Percentiles rank a stretch among this genome's conserved stretches.
These are phyloP conservation scores for Usnea hakonensis DNA, from an alignment of 495 filamentous ascomycete genomes.

Conservation along the genomic window DNA sequence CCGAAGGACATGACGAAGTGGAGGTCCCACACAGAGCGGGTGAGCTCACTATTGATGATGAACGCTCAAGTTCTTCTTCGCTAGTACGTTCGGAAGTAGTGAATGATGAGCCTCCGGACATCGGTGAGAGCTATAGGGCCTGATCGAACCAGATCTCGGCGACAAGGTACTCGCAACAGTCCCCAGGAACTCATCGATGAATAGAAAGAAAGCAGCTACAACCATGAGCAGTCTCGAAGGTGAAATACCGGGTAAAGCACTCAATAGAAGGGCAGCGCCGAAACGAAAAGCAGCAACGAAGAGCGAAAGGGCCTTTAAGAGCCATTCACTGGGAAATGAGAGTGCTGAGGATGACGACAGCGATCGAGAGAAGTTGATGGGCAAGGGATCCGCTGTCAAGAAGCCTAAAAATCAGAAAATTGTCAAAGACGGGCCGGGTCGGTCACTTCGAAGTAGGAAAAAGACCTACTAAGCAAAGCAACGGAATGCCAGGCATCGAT, in stretches of 20 bases:
- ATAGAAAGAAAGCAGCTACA: not conserved
- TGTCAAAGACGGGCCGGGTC: not conserved
- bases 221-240: not conserved
- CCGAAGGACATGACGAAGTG: constrained; percentile 15
- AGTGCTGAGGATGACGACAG: constrained; percentile 19
- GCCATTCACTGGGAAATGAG: constrained; percentile 27
- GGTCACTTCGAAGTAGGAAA: not conserved
- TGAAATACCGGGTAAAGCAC: not conserved
- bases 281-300: constrained; percentile 28
- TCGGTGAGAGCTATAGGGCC: not conserved
- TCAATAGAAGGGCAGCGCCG: constrained; percentile 15
- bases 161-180: not conserved
- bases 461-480: not conserved
- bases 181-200: not conserved
- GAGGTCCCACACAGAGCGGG: not conserved
- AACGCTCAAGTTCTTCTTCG: not conserved
- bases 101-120: not conserved
- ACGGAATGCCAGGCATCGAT: not conserved
- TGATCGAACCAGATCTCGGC: not conserved
- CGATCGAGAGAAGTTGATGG: not conserved
- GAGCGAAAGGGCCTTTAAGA: constrained; percentile 26
- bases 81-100: not conserved
- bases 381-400: not conserved
- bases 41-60: constrained; percentile 8
- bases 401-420: not conserved